A percentile compares a stretch with the other conserved stretches of the same genome.
These are phyloP conservation scores for Aspergillus nanangensis DNA, from an alignment of 495 filamentous ascomycete genomes.

Conservation along the genomic window DNA sequence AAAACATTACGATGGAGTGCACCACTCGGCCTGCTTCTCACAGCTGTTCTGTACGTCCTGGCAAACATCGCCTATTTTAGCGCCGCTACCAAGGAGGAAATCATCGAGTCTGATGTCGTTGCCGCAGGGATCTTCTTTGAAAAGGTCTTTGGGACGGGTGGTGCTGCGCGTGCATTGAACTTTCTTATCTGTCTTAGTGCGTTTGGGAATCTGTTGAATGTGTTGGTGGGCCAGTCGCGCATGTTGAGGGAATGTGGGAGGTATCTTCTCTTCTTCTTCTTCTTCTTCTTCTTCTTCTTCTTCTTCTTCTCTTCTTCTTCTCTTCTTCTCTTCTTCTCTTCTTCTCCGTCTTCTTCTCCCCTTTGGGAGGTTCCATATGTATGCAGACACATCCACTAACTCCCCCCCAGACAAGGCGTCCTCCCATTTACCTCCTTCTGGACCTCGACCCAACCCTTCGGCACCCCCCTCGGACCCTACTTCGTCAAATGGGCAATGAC, in stretches of 20 bases:
- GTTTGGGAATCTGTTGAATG: constrained; percentile 60
- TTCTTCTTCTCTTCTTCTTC: neutral
- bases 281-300: neutral
- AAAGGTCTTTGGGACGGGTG: constrained; percentile 50
- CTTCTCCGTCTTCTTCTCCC: neutral
- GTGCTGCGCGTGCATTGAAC: constrained; percentile 50
- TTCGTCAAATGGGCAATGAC: constrained; percentile 55
- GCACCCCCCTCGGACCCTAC: constrained; percentile 58
- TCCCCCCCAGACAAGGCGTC: constrained; percentile 53
- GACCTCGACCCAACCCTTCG: constrained; percentile 60
- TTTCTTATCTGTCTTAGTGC: constrained; percentile 59
- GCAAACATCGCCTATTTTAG: constrained; percentile 61
- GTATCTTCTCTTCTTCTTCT: constrained; percentile 8
- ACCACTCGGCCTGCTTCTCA: constrained; percentile 43
- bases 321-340: neutral
- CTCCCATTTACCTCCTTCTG: constrained; percentile 60
- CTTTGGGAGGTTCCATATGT: no score
- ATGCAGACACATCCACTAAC: no score
- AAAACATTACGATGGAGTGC: constrained; percentile 52
- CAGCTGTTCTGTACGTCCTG: constrained; percentile 53
- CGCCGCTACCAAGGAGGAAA: constrained; percentile 50
- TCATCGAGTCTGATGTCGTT: constrained; percentile 47
- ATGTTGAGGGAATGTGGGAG: constrained; percentile 57
- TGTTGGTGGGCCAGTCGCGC: constrained; percentile 53
- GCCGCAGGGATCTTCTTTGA: constrained; percentile 58